Evolutionary conservation across 768 basidiomycete species (phyloP), one percentile per base, ranked within the genome.

Genomic region (Mycena albidolilacea): DNA sequence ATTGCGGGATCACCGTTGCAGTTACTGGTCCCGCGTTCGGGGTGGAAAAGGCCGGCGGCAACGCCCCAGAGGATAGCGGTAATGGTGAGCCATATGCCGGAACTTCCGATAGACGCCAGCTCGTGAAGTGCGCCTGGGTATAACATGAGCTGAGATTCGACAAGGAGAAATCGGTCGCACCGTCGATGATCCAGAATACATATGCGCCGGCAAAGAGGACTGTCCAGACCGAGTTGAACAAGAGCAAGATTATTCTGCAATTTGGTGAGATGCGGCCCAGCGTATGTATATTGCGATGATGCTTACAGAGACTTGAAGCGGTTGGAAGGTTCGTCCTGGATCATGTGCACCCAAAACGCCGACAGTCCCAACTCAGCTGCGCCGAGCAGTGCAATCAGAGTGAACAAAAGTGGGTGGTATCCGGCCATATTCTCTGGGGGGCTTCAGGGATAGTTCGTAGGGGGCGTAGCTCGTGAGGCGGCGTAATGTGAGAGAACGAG

Each of bases 301-400:
- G 55, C 62, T 72, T 64, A 61, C 59, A 75, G 54, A 6, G 64
- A 73, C 69, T 12, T 54, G 55, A 64, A 60, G 17, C 72, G 58
- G 21, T 81, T 84, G 52, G 66, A 86, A 83, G 87, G 75, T 5
- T 84, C 84, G 73, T 85, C 84, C 77, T 87, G 88, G 60, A 83
- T 81, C 61, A 80, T 77, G 77, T 82, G 84, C 10, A 89, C 85
- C 35, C 88, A 82, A 79, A 86, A 90, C 46, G 87, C 85, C 17
- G 87, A 82, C 62, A 90, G 84, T 43, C 88, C 87, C 52, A 90
- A 82, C 75, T 90, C 88, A 11, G 87, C 86, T 75, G 87, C 85
- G 11, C 86, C 87, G 5, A 76, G 38, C 35, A 76, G 67, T 80
- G 86, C 57, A 85, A 74, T 77, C 5, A 77, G 64, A 14, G 76